These are phyloP conservation scores for Talaromyces sp. DNA, from an alignment of 2,329 filamentous ascomycete genomes.

Conservation along the genomic window DNA sequence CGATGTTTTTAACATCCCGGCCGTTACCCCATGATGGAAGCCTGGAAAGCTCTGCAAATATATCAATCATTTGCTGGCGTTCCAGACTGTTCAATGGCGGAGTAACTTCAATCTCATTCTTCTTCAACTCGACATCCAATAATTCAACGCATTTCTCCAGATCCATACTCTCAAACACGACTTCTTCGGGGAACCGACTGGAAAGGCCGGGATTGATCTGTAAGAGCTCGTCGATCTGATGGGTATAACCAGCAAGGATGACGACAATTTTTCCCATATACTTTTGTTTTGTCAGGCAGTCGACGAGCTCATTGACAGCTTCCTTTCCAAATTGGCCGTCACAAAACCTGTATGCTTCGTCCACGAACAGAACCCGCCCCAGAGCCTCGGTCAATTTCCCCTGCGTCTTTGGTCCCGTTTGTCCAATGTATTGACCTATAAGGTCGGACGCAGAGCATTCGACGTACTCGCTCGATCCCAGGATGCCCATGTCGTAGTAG, in stretches of 20 bases:
- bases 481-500: too few species aligned
- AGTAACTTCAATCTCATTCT: conserved; percentile 1
- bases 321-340: neutral
- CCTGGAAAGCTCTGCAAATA: conserved; percentile 6
- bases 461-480: too few species aligned
- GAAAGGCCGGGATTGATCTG: neutral
- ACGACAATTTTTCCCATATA: conserved; percentile 15
- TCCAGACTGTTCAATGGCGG: too few species aligned
- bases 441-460: too few species aligned
- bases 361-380: too few species aligned
- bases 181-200: neutral
- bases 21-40: conserved; percentile 15
- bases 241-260: conserved; percentile 17
- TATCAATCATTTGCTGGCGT: neutral
- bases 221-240: conserved; percentile 12
- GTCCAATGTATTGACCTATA: too few species aligned
- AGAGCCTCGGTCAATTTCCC: too few species aligned
- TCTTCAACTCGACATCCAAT: conserved; percentile 3
- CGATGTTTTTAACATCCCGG: conserved; percentile 15
- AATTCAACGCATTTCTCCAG: conserved; percentile 14
- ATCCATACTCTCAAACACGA: conserved; percentile 7
- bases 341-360: conserved; percentile 59
- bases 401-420: too few species aligned
- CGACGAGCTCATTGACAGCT: conserved; percentile 15
- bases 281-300: conserved; percentile 16